Evolutionary conservation across 108 stramenopile genomes (phyloP).

Genomic region (Cyclotella sp.): DNA sequence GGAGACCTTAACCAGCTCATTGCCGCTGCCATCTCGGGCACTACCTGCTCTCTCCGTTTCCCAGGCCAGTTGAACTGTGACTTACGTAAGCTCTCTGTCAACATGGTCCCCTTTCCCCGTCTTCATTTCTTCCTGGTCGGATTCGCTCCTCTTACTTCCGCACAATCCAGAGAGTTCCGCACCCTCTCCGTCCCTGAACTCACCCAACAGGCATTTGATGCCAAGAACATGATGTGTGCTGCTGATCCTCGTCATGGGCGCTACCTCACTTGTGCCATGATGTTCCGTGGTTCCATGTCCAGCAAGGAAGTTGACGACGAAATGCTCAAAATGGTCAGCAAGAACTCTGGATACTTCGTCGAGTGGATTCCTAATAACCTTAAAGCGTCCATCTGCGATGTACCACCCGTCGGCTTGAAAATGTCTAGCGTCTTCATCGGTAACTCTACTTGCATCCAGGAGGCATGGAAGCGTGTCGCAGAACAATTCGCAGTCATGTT

Average conservation of each 20-base stretch:
- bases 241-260: conserved; percentile 80
- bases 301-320: conserved; percentile 83
- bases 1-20: conserved; percentile 84
- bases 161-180: conserved; percentile 71
- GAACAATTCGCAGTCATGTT: conserved; percentile 91
- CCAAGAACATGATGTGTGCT: conserved; percentile 87
- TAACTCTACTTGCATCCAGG: conserved; percentile 83
- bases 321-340: conserved; percentile 90
- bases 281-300: conserved; percentile 76
- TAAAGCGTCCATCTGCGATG: conserved; percentile 90
- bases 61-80: conserved; percentile 86
- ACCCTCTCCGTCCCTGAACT: conserved; percentile 78
- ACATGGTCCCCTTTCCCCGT: conserved; percentile 86
- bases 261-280: conserved; percentile 76
- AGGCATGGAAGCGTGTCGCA: conserved; percentile 84
- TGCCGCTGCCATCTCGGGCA: conserved; percentile 76
- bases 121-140: conserved; percentile 88
- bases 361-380: conserved; percentile 94
- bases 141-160: conserved; percentile 72
- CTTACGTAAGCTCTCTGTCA: conserved; percentile 81
- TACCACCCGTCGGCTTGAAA: conserved; percentile 80
- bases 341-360: conserved; percentile 90
- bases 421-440: conserved; percentile 79
- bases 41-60: conserved; percentile 86
- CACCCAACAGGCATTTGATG: conserved; percentile 78